phyloP scores from a whole-genome alignment of 2,329 filamentous ascomycete species.

The Trichoderma simmonsii region DNA sequence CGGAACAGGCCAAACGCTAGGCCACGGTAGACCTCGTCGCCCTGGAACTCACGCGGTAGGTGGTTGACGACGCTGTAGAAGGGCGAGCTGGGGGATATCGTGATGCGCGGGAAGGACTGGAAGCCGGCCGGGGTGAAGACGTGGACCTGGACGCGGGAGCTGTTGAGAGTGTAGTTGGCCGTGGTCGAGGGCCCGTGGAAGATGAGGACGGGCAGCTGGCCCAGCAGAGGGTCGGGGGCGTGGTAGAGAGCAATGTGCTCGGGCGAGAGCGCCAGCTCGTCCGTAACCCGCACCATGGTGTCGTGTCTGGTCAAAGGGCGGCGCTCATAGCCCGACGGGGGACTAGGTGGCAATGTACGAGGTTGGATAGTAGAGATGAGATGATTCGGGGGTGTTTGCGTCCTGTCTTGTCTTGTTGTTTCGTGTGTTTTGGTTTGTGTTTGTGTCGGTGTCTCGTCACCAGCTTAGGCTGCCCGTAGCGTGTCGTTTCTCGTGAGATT shows the following conservation, averaged over 20 bases:
- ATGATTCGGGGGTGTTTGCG: neutral
- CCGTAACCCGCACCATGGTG: slow-evolving; percentile 83
- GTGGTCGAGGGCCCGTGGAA: slow-evolving; percentile 92
- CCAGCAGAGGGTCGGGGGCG: slow-evolving; percentile 78
- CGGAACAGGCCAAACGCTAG: slow-evolving; percentile 91
- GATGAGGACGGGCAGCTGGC: slow-evolving; percentile 76
- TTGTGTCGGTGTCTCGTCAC: neutral
- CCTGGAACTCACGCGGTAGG: slow-evolving; percentile 89
- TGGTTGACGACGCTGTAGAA: slow-evolving; percentile 88
- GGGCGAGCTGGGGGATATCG: slow-evolving; percentile 86
- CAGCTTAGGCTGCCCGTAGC: neutral
- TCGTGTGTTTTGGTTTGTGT: neutral
- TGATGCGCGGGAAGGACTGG: slow-evolving; percentile 85
- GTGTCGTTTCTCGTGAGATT: neutral
- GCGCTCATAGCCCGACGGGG: slow-evolving; percentile 22
- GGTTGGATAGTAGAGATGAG: neutral
- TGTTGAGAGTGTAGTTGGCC: slow-evolving; percentile 80
- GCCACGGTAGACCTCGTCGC: slow-evolving; percentile 87
- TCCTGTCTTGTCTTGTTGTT: neutral
- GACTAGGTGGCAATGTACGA: neutral
- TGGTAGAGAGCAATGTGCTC: slow-evolving; percentile 86
- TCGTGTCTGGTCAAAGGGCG: slow-evolving; percentile 35
- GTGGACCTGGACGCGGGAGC: slow-evolving; percentile 91
- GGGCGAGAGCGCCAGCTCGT: slow-evolving; percentile 73
- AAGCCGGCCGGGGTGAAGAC: slow-evolving; percentile 87